Conservation (phyloP, 2,329 filamentous ascomycete genomes). For the Metarhizium guizhouense region DNA sequence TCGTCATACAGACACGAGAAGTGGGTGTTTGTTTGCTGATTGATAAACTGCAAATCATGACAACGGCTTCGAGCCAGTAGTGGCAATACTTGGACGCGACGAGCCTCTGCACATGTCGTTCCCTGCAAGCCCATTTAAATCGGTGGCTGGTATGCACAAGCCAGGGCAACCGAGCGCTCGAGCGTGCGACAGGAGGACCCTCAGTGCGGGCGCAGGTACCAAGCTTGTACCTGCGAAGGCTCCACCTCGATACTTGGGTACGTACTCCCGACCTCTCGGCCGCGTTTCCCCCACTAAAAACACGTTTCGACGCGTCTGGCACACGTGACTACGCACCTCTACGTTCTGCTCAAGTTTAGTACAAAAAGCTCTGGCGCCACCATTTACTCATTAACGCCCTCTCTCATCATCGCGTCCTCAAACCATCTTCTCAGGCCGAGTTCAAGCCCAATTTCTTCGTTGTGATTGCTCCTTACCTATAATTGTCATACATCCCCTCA, state of each 20-base stretch:
- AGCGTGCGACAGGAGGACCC: neutral
- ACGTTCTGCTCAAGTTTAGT: constrained; percentile 10
- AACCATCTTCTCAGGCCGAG: constrained; percentile 11
- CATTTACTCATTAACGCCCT: constrained; percentile 10
- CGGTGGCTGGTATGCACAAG: constrained; percentile 10
- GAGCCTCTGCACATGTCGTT: constrained; percentile 12
- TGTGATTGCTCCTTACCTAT: constrained; percentile 11
- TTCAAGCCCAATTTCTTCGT: constrained; percentile 10
- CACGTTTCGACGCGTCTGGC: constrained; percentile 25
- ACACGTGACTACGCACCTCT: constrained; percentile 29
- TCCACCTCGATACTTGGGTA: neutral
- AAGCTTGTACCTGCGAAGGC: constrained; percentile 6
- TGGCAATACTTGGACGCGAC: constrained; percentile 13
- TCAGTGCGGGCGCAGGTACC: neutral
- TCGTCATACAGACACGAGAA: constrained; percentile 13
- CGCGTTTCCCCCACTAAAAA: constrained; percentile 11
- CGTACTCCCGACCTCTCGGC: constrained; percentile 10
- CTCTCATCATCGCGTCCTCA: constrained; percentile 21
- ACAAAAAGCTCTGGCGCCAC: constrained; percentile 30
- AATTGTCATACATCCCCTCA: constrained; percentile 3
- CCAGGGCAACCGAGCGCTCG: neutral
- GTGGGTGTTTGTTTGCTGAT: constrained; percentile 20
- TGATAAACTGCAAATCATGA: constrained; percentile 17
- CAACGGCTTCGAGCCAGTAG: neutral
- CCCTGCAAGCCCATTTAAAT: neutral